Evolutionary conservation across 805 yeast species (phyloP).

Genomic region (Kodamaea lidongshanica): DNA sequence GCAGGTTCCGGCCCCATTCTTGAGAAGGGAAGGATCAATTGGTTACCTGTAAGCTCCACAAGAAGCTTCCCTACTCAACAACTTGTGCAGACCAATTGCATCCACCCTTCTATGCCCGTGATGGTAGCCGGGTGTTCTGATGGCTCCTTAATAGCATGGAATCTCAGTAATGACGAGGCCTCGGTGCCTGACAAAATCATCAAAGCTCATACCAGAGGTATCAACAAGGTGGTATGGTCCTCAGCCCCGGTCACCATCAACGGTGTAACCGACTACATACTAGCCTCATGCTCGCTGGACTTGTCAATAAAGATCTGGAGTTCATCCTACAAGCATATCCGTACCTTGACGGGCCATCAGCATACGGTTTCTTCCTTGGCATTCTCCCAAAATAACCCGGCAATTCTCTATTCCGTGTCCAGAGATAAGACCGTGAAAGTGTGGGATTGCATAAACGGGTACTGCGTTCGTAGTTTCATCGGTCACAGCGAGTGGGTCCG

Average conservation of each 20-base stretch:
- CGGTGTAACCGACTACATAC: constrained; percentile 19
- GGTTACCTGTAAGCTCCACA: constrained; percentile 56
- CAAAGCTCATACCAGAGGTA: constrained; percentile 70
- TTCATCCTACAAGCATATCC: constrained; percentile 42
- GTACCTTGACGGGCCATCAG: constrained; percentile 78
- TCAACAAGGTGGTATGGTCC: constrained; percentile 56
- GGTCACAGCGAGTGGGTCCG: constrained; percentile 92
- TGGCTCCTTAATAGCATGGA: constrained; percentile 73
- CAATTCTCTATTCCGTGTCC: constrained; percentile 52
- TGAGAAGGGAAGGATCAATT: constrained; percentile 35
- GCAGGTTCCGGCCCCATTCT: constrained; percentile 6
- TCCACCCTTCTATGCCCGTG: constrained; percentile 71
- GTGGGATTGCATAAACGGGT: constrained; percentile 68
- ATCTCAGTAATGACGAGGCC: constrained; percentile 46
- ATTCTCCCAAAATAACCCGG: constrained; percentile 44
- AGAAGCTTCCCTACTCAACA: constrained; percentile 50
- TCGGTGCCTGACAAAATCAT: constrained; percentile 55
- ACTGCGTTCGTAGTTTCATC: constrained; percentile 55
- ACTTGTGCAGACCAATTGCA: constrained; percentile 53
- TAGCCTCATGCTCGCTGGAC: constrained; percentile 51
- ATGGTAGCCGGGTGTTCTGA: constrained; percentile 64
- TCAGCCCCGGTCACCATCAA: constrained; percentile 27
- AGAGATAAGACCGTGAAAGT: constrained; percentile 55
- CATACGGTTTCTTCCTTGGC: constrained; percentile 68
- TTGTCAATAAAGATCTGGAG: constrained; percentile 68